Conservation (phyloP, 257 asterid species). For the Solanum okadae region DNA sequence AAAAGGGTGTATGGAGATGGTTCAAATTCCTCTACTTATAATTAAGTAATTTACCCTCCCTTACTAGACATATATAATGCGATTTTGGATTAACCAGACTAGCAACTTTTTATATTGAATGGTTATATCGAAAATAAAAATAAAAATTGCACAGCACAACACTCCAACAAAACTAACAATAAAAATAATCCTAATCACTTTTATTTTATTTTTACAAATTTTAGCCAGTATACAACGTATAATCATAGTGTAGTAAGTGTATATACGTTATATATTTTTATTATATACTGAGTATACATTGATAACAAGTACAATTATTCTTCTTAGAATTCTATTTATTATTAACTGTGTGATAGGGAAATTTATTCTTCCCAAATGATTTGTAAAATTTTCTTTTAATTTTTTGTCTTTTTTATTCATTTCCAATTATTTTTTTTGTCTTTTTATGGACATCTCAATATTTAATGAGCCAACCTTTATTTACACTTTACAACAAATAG, state of each 20-base stretch:
- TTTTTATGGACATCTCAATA: not conserved
- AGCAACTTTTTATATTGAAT: not conserved
- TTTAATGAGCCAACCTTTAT: not conserved
- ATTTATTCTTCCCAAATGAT: not conserved
- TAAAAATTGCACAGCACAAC: no score
- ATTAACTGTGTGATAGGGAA: not conserved
- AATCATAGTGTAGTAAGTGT: not conserved
- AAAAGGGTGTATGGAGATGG: not conserved
- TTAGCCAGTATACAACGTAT: not conserved
- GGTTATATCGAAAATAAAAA: no score
- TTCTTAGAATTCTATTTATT: not conserved
- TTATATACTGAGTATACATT: not conserved
- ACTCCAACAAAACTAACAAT: not conserved
- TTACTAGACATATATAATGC: not conserved
- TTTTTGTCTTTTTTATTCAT: not conserved
- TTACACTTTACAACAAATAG: not conserved
- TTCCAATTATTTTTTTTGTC: not conserved
- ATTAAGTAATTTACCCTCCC: not conserved
- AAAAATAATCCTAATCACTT: no score
- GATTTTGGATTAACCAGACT: not conserved
- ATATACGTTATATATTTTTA: not conserved
- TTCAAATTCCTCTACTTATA: no score
- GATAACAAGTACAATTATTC: not conserved
- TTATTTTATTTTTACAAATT: not conserved
- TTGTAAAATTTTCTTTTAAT: not conserved